Base-by-base conservation (phyloP, 2,329 filamentous ascomycete species). In the Venturia effusa region DNA sequence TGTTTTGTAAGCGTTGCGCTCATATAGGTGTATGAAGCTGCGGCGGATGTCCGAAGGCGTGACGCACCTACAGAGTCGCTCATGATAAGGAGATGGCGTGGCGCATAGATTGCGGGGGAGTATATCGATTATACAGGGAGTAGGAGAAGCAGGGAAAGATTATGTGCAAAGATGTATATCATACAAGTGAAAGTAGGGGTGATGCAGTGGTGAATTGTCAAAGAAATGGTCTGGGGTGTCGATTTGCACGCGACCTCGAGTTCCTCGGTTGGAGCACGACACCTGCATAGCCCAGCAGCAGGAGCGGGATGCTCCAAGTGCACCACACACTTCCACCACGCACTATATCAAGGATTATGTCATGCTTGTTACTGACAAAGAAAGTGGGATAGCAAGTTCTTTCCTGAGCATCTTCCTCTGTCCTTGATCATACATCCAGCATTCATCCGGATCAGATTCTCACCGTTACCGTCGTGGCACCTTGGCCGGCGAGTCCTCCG, bases 51-150 rank as follows among this genome's bases (percentile, higher is more conserved):
- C 45, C 24, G 61, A 45, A 57, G 30, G 51, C 40, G 43, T 24
- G 32, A 74, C 74, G 64, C 70, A 76, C 74, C 74, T 64, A 77
- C 74, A 17, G 74, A 76, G 68, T 77, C 75, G 64, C 74, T 71
- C 74, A 77, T 76, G 45, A 34, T 63, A 40, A 32, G 11, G 22
- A 27, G 22, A 34, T 32, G 4, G 60, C n/a, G 24, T 19, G 10
- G 40, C 41, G 45, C 45, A 63, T 63, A 48, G 22, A 37, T 19
- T 60, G 34, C 27, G 37, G 13, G n/a, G 5, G 24, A 11, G 13
- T 22, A 40, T 5, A 19, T 27, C 8, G 15, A 60, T 27, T 27
- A 30, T 13, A 60, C 8, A 60, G 22, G 32, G 5, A 60, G 1
- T 11, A 15, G 17, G 10, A 41, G 34, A 27, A 13, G 4, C 8